A percentile compares a stretch with the other conserved stretches of the same genome.
Evolutionary conservation across 2,329 filamentous ascomycete genomes (phyloP).

Genomic region (Cylindrodendrum hubeiense): DNA sequence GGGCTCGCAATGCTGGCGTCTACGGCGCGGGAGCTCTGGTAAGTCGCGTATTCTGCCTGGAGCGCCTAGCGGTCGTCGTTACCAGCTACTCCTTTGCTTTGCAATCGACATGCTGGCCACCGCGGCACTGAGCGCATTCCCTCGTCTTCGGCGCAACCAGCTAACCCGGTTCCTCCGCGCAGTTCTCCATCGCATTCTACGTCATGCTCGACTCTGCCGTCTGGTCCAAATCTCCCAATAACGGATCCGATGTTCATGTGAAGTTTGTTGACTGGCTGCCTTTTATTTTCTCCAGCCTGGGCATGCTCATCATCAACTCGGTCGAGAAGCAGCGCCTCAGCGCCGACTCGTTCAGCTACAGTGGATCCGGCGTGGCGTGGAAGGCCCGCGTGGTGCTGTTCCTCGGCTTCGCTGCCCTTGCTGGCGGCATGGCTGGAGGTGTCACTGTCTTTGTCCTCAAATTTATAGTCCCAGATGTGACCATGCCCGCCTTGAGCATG

Average conservation of each 20-base stretch:
- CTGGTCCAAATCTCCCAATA: constrained; percentile 72
- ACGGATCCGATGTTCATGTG: constrained; percentile 71
- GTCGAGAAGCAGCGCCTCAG: constrained; percentile 76
- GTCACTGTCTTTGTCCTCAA: constrained; percentile 77
- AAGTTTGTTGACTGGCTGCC: constrained; percentile 79
- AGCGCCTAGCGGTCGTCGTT: neutral
- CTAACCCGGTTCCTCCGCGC: constrained; percentile 27
- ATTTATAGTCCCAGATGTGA: constrained; percentile 68
- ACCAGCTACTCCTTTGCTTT: neutral
- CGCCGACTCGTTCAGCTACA: constrained; percentile 73
- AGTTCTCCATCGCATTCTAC: constrained; percentile 78
- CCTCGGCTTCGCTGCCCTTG: constrained; percentile 73
- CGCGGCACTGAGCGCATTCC: neutral
- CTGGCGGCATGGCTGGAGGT: constrained; percentile 76
- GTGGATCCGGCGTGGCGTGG: constrained; percentile 74
- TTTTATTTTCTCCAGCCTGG: constrained; percentile 74
- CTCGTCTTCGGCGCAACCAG: constrained; percentile 4
- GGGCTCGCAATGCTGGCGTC: constrained; percentile 73
- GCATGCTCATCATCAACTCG: constrained; percentile 79
- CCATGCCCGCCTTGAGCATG: constrained; percentile 73
- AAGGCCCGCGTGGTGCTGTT: constrained; percentile 77
- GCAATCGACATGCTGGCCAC: neutral
- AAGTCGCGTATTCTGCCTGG: constrained; percentile 48
- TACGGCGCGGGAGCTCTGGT: constrained; percentile 74
- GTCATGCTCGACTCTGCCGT: constrained; percentile 76